Conservation (phyloP, 1,284 basidiomycete species). For the Salmacisia buchloeana region DNA sequence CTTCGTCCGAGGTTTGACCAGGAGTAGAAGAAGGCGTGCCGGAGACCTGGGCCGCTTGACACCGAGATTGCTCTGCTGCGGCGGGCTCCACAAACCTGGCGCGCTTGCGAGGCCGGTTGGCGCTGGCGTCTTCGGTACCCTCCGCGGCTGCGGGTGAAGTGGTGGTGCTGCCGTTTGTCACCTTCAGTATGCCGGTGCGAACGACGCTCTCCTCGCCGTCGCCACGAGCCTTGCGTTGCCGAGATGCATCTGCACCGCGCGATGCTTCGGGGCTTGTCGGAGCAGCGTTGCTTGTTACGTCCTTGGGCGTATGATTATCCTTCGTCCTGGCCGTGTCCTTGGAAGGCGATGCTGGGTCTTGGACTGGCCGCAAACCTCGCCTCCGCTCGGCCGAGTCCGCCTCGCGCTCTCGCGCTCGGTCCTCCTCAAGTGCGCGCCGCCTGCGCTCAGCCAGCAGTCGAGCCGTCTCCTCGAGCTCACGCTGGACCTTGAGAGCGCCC, state of each 20-base stretch:
- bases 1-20: no score
- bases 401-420: not conserved
- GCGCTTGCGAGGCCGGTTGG: no score
- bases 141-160: not conserved
- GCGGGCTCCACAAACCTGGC: not conserved
- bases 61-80: not conserved
- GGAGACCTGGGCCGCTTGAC: no score
- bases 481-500: constrained; percentile 37
- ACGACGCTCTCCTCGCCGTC: not conserved
- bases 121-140: no score
- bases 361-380: no score
- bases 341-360: no score
- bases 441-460: not conserved
- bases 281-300: no score
- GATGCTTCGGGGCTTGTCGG: no score
- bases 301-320: no score
- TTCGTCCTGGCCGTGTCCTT: no score
- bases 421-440: not conserved
- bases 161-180: not conserved
- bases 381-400: not conserved
- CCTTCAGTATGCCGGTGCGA: not conserved
- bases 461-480: constrained; percentile 1
- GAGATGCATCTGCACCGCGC: not conserved
- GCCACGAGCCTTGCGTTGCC: not conserved
- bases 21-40: no score